Evolutionary conservation across 805 yeast species (phyloP).

Genomic region (Candida quercuum): DNA sequence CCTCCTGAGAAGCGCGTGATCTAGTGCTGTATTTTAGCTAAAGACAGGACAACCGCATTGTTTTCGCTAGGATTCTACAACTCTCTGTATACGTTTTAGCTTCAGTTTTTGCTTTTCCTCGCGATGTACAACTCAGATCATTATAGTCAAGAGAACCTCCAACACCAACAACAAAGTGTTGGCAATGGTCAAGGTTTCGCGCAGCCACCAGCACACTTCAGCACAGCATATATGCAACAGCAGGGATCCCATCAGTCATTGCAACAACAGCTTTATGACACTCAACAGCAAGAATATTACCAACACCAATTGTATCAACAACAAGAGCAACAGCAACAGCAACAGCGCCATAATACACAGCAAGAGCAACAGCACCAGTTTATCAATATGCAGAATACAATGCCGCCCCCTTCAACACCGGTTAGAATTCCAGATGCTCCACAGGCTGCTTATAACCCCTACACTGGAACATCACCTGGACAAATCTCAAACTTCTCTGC

Average conservation of each 20-base stretch:
- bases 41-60: too few species aligned
- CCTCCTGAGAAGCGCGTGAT: too few species aligned
- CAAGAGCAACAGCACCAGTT: conserved; percentile 19
- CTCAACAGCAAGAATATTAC: conserved; percentile 28
- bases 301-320: conserved; percentile 27
- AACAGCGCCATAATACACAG: conserved; percentile 15
- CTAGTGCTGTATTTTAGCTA: too few species aligned
- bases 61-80: too few species aligned
- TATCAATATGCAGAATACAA: conserved; percentile 22
- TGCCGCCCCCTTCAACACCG: conserved; percentile 24
- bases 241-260: conserved; percentile 35
- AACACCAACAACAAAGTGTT: conserved; percentile 9
- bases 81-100: too few species aligned
- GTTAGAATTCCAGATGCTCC: conserved; percentile 19
- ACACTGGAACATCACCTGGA: conserved; percentile 18
- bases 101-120: background rate
- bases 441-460: conserved; percentile 14
- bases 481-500: conserved; percentile 14
- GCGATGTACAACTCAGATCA: conserved; percentile 10
- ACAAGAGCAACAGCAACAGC: conserved; percentile 24
- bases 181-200: conserved; percentile 19
- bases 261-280: conserved; percentile 31
- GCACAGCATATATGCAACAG: conserved; percentile 31
- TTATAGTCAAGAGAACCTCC: conserved; percentile 11
- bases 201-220: conserved; percentile 32